These are phyloP conservation scores for Jamesozyma jinghongensis DNA, from an alignment of 805 yeast species.

Conservation along the genomic window DNA sequence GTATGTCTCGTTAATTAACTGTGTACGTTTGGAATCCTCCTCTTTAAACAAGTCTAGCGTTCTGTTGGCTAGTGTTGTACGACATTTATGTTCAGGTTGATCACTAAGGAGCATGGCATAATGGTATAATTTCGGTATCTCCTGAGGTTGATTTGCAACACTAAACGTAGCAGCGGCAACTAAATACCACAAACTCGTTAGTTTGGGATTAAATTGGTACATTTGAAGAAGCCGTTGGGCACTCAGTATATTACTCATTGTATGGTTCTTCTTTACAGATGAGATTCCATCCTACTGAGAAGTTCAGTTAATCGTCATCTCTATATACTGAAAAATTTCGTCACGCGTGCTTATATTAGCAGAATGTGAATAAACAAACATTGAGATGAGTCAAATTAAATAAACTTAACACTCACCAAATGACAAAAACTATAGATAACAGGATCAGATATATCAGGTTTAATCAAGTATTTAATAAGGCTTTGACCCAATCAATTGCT, in stretches of 20 bases:
- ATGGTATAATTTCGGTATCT: constrained; percentile 64
- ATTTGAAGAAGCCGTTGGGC: constrained; percentile 24
- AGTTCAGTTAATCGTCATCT: not conserved
- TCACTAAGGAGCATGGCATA: constrained; percentile 42
- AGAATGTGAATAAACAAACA: no score
- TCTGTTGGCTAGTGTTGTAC: constrained; percentile 15
- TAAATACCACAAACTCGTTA: constrained; percentile 59
- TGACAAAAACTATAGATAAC: not conserved
- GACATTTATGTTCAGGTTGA: constrained; percentile 9
- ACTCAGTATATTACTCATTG: constrained; percentile 18
- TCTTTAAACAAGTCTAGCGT: constrained; percentile 13
- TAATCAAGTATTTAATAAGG: constrained; percentile 41
- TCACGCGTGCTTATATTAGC: no score
- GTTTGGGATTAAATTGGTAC: constrained; percentile 38
- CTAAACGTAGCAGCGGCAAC: constrained; percentile 75
- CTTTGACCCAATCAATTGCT: constrained; percentile 43
- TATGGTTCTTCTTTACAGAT: not conserved
- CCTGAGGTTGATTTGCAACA: constrained; percentile 75
- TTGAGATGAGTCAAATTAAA: no score
- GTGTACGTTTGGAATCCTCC: constrained; percentile 5
- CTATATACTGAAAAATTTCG: not conserved
- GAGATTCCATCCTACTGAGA: not conserved
- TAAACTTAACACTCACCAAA: not conserved
- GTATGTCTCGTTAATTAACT: constrained; percentile 16
- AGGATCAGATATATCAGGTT: constrained; percentile 42